Evolutionary conservation across 179 eudicot species (phyloP).

Genomic region (Vitellaria paradoxa): DNA sequence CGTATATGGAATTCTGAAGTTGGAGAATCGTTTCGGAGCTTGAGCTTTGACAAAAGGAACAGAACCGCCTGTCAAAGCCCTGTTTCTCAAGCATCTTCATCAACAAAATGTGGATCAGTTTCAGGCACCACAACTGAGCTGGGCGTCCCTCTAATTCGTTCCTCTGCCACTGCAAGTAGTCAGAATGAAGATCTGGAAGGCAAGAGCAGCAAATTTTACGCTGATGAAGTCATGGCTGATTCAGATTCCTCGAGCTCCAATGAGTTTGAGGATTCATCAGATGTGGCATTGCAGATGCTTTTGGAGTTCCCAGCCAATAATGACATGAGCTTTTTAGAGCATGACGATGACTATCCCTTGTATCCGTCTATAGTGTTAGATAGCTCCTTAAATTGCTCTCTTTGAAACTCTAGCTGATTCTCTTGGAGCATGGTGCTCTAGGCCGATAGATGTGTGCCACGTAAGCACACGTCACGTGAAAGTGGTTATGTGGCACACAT

Average conservation of each 20-base stretch:
- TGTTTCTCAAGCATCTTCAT: conserved; percentile 60
- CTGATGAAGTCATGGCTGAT: neutral
- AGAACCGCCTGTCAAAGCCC: conserved; percentile 44
- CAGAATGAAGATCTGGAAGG: conserved; percentile 26
- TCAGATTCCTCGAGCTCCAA: conserved; percentile 55
- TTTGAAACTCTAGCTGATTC: too few relatives aligned
- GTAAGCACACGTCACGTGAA: too few relatives aligned
- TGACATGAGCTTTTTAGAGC: conserved; percentile 84
- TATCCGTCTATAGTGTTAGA: conserved; percentile 15
- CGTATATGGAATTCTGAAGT: conserved; percentile 84
- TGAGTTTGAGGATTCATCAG: conserved; percentile 71
- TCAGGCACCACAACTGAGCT: conserved; percentile 49
- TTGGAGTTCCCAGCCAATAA: conserved; percentile 66
- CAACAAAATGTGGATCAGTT: conserved; percentile 51
- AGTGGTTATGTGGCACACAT: too few relatives aligned
- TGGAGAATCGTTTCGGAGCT: conserved; percentile 77
- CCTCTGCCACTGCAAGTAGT: conserved; percentile 15
- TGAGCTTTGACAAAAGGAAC: conserved; percentile 18
- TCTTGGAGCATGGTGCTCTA: too few relatives aligned
- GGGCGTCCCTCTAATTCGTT: neutral
- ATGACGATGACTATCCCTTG: conserved; percentile 18
- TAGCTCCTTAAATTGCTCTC: neutral
- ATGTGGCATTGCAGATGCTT: conserved; percentile 66
- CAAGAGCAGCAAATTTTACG: conserved; percentile 21
- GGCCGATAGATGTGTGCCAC: too few relatives aligned